Evolutionary conservation across 805 yeast genomes (phyloP).

Genomic region (Kluyveromyces nonfermentans): DNA sequence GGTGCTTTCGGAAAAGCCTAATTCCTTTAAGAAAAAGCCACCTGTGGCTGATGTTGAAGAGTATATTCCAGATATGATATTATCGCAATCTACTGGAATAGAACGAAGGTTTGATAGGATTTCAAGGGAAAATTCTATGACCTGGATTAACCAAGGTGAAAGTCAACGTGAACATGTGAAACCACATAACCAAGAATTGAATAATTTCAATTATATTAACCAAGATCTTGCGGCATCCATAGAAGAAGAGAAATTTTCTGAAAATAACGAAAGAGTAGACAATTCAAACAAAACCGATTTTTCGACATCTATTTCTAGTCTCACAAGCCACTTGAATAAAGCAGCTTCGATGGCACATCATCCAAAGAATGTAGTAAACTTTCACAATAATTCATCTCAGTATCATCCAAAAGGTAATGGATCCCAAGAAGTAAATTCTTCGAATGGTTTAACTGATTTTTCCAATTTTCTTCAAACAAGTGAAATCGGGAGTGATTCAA

Average conservation of each 20-base stretch:
- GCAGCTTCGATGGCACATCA: constrained; percentile 11
- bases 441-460: constrained; percentile 24
- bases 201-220: constrained; percentile 13
- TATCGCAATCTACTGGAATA: constrained; percentile 46
- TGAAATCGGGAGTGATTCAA: constrained; percentile 39
- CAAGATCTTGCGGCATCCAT: constrained; percentile 9
- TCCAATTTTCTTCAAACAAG: constrained; percentile 33
- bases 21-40: background rate
- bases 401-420: background rate
- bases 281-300: constrained; percentile 12
- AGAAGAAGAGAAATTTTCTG: background rate
- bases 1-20: background rate
- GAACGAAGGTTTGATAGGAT: constrained; percentile 34
- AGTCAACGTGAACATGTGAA: background rate
- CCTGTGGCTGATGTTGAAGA: constrained; percentile 19
- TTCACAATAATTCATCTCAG: background rate
- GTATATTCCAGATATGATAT: constrained; percentile 34
- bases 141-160: constrained; percentile 5
- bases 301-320: constrained; percentile 25
- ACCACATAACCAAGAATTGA: constrained; percentile 5
- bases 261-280: background rate
- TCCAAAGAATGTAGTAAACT: background rate
- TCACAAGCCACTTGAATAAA: constrained; percentile 23
- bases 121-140: constrained; percentile 18
- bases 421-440: background rate